Evolutionary conservation across 2,329 filamentous ascomycete species (phyloP).

Genomic region (Arthrobotrys sinensis): DNA sequence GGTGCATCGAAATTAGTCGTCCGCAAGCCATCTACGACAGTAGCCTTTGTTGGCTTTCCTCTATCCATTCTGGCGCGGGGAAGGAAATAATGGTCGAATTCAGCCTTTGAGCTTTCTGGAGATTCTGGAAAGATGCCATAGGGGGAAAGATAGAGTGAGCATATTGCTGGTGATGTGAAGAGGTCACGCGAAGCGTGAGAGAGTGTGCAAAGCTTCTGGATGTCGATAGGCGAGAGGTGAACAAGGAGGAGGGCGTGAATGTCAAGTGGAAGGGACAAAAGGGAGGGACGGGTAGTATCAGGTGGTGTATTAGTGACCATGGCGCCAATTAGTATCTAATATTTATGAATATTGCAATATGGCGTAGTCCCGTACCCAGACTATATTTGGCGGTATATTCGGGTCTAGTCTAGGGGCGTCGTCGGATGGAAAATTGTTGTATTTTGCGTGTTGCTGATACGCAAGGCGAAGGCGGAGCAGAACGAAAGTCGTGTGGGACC

Average conservation of each 20-base stretch:
- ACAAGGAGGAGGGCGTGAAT: constrained; percentile 32
- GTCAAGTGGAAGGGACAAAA: constrained; percentile 38
- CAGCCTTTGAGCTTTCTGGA: neutral
- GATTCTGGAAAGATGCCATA: constrained; percentile 21
- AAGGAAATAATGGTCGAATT: constrained; percentile 40
- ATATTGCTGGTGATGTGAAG: constrained; percentile 41
- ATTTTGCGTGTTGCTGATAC: neutral
- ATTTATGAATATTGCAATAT: too few species aligned
- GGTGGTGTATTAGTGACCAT: neutral
- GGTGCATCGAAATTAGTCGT: constrained; percentile 17
- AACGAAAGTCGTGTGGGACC: too few species aligned
- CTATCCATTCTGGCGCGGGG: constrained; percentile 21
- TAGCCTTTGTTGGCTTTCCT: constrained; percentile 15
- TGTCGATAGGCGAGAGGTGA: constrained; percentile 26
- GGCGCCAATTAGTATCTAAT: neutral
- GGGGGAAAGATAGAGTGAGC: constrained; percentile 14
- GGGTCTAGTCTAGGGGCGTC: too few species aligned
- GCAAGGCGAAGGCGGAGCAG: neutral
- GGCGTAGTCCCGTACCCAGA: too few species aligned
- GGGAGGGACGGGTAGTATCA: neutral
- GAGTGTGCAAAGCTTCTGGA: constrained; percentile 35
- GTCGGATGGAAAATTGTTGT: neutral
- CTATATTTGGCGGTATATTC: too few species aligned
- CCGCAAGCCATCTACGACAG: constrained; percentile 31
- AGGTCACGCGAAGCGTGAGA: constrained; percentile 16